Percentiles rank a stretch among this genome's conserved stretches.
These are phyloP conservation scores for Thermothielavioides terrestris DNA, from an alignment of 495 filamentous ascomycete genomes.

Conservation along the genomic window DNA sequence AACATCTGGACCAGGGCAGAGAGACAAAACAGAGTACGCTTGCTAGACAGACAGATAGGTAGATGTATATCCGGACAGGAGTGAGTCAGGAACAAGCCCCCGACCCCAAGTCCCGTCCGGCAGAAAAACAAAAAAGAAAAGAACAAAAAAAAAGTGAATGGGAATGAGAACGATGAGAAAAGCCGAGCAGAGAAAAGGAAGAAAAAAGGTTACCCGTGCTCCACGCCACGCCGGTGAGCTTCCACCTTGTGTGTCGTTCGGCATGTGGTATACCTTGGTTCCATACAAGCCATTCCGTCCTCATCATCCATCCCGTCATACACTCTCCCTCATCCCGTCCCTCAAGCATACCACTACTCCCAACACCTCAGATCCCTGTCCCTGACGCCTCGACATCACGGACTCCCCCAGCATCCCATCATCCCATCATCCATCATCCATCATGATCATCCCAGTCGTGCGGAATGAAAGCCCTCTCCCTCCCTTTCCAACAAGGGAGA, in stretches of 20 bases:
- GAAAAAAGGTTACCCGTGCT: too few relatives aligned
- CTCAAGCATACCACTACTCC: too few relatives aligned
- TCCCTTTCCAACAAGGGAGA: neutral
- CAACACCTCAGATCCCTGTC: neutral
- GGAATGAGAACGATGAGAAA: neutral
- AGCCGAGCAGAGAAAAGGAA: neutral
- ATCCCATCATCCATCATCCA: neutral
- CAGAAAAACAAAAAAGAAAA: neutral
- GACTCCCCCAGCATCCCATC: neutral
- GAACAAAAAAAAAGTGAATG: neutral
- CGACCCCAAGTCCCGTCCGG: neutral
- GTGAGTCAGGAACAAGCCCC: neutral
- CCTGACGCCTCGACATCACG: neutral
- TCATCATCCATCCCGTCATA: neutral
- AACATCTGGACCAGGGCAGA: neutral
- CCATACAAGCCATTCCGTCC: constrained; percentile 13
- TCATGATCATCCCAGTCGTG: neutral
- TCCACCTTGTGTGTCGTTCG: constrained; percentile 1
- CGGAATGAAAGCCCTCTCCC: neutral
- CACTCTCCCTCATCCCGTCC: neutral
- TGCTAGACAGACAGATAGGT: constrained; percentile 2
- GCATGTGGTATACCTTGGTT: neutral
- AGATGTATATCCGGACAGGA: neutral
- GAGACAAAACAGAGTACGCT: constrained; percentile 5
- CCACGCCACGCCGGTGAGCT: too few relatives aligned